Conservation (phyloP, 805 yeast species). For the Starmera quercuum region DNA sequence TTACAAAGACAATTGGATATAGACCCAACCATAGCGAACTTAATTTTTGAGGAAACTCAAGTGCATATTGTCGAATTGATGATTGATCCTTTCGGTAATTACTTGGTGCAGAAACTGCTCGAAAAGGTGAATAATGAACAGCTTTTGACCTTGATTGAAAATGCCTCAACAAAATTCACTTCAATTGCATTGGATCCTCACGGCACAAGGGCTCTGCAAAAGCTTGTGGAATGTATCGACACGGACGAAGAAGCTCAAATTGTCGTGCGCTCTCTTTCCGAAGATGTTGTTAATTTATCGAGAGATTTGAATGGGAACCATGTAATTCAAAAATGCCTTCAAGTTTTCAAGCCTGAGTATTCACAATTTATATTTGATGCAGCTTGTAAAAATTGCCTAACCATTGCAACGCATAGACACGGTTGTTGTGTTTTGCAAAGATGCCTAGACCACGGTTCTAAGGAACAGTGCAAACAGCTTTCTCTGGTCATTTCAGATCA, state of each 20-base stretch:
- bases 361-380: conserved; percentile 88
- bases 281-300: conserved; percentile 71
- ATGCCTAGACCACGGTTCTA: conserved; percentile 84
- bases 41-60: conserved; percentile 76
- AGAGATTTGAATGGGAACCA: conserved; percentile 95
- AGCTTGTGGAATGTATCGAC: conserved; percentile 74
- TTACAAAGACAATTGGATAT: conserved; percentile 79
- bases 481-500: conserved; percentile 60
- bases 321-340: conserved; percentile 88
- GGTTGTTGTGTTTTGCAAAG: conserved; percentile 97
- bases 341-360: conserved; percentile 56
- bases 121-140: conserved; percentile 69
- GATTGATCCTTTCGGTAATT: conserved; percentile 97
- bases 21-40: conserved; percentile 53
- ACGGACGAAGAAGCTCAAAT: conserved; percentile 66
- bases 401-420: conserved; percentile 90
- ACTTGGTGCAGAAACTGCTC: conserved; percentile 81
- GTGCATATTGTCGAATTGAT: conserved; percentile 77
- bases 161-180: conserved; percentile 67
- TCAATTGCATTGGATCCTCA: conserved; percentile 87
- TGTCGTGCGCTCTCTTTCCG: conserved; percentile 49
- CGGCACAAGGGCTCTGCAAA: conserved; percentile 94
- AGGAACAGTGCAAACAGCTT: conserved; percentile 58
- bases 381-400: conserved; percentile 62
- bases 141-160: conserved; percentile 58